Base-by-base conservation (phyloP, 2,329 filamentous ascomycete genomes). In the Paraphaeosphaeria minitans region DNA sequence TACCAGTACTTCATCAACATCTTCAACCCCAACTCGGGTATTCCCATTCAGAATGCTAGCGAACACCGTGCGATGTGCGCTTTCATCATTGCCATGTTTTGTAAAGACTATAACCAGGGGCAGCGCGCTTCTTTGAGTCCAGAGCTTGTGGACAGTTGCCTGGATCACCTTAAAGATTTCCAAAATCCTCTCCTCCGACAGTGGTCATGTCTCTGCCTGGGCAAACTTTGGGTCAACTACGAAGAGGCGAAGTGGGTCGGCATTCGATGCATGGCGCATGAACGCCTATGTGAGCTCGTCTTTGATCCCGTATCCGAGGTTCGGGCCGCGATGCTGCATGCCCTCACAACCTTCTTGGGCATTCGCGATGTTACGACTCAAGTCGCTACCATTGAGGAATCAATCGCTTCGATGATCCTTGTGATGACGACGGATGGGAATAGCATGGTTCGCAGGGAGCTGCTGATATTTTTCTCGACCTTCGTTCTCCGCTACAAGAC, bases 31-130 rank as follows among this genome's bases (percentile, higher is more conserved):
- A 86, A 86, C 10, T 92, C 93, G 64, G 87, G 74, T 70, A 89
- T 98, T 51, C 92, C 93, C 0, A 90, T 97, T 22, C 88, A 90
- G 35, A 96, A 97, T 72, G 89, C 89, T 55, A 92, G 93, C 66
- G 95, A 98, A 78, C 95, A 99, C 80, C 92, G 96, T 72, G 95
- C 95, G 45, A 99, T 99, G 95, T 98, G 95, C 75, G 93, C 95
- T 1, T 99, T 99, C 74, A 97, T 99, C 61, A 87, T 98, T 43
- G 91, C 94, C 27, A 96, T 97, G 85, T 92, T 99, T 63, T 99
- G 95, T 85, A 96, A 95, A 74, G 91, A 91, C 63, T 97, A 97
- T 77, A 90, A 89, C 64, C 92, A 95, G 62, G 95, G 94, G 2
- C 93, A 97, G 76, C 89, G 89, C 52, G 93, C 97, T 12, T 97